A percentile compares a stretch with the other conserved stretches of the same genome.
Evolutionary conservation across 805 yeast species (phyloP).

Genomic region (Pichia exigua): DNA sequence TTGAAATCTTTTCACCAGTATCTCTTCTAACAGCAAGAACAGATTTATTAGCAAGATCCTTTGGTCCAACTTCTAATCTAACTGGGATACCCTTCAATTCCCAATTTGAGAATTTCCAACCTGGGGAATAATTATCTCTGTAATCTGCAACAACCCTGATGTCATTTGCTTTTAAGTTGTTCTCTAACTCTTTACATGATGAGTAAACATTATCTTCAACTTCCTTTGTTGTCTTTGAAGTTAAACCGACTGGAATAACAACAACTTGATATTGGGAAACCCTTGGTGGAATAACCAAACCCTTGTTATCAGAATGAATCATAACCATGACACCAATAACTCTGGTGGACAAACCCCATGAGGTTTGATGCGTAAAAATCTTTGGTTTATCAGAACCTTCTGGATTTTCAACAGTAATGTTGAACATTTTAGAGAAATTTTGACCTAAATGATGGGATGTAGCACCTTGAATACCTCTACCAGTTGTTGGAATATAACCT

Average conservation of each 20-base stretch:
- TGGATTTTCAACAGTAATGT: slow-evolving; percentile 92
- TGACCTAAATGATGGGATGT: slow-evolving; percentile 97
- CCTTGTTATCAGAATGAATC: slow-evolving; percentile 98
- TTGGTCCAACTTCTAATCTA: slow-evolving; percentile 94
- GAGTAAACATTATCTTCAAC: slow-evolving; percentile 60
- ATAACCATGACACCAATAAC: slow-evolving; percentile 99
- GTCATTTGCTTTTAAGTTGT: slow-evolving; percentile 48
- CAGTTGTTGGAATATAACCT: slow-evolving; percentile 96
- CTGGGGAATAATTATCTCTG: slow-evolving; percentile 93
- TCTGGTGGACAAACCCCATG: slow-evolving; percentile 99
- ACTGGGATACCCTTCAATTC: slow-evolving; percentile 95
- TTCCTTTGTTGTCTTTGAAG: slow-evolving; percentile 75
- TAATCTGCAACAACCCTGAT: slow-evolving; percentile 79
- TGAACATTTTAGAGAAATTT: slow-evolving; percentile 98
- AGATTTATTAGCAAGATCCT: slow-evolving; percentile 73
- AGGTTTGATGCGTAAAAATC: slow-evolving; percentile 88
- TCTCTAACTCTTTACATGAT: slow-evolving; percentile 66
- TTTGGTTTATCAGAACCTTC: slow-evolving; percentile 81
- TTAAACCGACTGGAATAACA: slow-evolving; percentile 91
- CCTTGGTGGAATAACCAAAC: slow-evolving; percentile 95
- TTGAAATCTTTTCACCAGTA: slow-evolving; percentile 64
- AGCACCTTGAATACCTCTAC: slow-evolving; percentile 99
- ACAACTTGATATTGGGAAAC: slow-evolving; percentile 91
- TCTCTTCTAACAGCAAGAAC: slow-evolving; percentile 92
- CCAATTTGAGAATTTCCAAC: slow-evolving; percentile 97